Base-by-base conservation (phyloP, 148 eudicot genomes). In the Fagopyrum tataricum region DNA sequence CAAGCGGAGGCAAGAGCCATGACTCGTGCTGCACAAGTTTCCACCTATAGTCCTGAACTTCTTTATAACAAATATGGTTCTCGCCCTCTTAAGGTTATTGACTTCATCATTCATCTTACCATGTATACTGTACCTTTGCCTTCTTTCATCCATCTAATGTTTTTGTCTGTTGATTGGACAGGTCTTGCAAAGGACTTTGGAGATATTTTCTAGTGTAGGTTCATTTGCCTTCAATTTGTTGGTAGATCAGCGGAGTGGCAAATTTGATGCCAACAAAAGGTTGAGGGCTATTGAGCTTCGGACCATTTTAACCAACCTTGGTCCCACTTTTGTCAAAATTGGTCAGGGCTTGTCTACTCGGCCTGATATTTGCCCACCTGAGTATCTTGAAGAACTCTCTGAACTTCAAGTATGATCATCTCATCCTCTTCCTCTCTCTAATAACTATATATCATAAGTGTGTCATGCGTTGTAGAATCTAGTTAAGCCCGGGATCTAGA, bases 321-420 rank as follows among this genome's bases (percentile, higher is more conserved):
- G 99, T 13, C 99, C 99, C 53, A 96, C 99, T 56, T 96, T 96
- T 79, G 94, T 96, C 44, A 96, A 96, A 83, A 85, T 96, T 75
- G 97, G 99, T 31, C 99, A 96, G 83, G 99, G 99, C 21, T 84
- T 95, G 80, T 95, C 99, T 6, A 95, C 99, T 51, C 82, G 99
- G 71, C 99, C 99, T 46, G 99, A 96, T 76, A 73, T 96, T 18
- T 96, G 99, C 70, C 99, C 99, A 9, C 82, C 99, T 24, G 96
- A 87, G 82, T 96, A 84, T 75, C 92, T 96, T 2, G 99, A 96
- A 85, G 99, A 96, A 85, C 96, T 96, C 37, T 74, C 97, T 44
- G 84, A 92, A 79, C 82, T 96, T 81, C 97, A 96, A 97, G 99
- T 95, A 82, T 40, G 1, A 44, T 31, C 69, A 64, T 64, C 69